A percentile compares a stretch with the other conserved stretches of the same genome.
Evolutionary conservation across 192 early-diverging fungal genomes (phyloP).

Genomic region (Jimgerdemannia lactiflua): DNA sequence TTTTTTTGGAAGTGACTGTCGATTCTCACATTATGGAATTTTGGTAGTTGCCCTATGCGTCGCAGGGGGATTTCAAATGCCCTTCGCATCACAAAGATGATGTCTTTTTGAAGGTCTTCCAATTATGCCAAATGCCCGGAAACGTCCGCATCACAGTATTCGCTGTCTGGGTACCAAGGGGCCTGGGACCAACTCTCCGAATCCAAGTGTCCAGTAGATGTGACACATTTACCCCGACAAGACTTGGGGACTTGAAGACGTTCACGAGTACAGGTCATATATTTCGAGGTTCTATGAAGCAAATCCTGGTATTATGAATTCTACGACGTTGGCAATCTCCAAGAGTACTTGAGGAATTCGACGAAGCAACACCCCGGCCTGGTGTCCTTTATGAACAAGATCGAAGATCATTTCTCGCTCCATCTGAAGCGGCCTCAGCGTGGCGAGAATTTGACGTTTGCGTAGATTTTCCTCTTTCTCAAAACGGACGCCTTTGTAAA

Average conservation of each 20-base stretch:
- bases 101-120: too few relatives aligned
- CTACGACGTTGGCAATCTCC: too few relatives aligned
- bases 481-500: too few relatives aligned
- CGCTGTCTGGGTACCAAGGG: conserved; percentile 7
- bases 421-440: too few relatives aligned
- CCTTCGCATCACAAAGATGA: conserved; percentile 2
- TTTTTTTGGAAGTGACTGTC: background rate
- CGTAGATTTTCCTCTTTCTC: too few relatives aligned
- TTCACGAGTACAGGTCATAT: background rate
- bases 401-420: too few relatives aligned
- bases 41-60: background rate
- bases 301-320: too few relatives aligned
- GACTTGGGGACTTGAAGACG: background rate
- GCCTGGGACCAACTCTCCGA: background rate
- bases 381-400: too few relatives aligned
- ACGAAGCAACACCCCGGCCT: too few relatives aligned
- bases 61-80: background rate
- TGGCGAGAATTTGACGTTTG: too few relatives aligned
- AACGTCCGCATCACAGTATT: conserved; percentile 7
- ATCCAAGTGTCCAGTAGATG: background rate
- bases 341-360: too few relatives aligned
- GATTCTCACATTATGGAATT: background rate
- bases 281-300: background rate
- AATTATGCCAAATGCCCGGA: background rate
- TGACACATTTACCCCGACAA: background rate